Evolutionary conservation across 352 stramenopile species (phyloP).

Genomic region (Phytophthora crassamura): DNA sequence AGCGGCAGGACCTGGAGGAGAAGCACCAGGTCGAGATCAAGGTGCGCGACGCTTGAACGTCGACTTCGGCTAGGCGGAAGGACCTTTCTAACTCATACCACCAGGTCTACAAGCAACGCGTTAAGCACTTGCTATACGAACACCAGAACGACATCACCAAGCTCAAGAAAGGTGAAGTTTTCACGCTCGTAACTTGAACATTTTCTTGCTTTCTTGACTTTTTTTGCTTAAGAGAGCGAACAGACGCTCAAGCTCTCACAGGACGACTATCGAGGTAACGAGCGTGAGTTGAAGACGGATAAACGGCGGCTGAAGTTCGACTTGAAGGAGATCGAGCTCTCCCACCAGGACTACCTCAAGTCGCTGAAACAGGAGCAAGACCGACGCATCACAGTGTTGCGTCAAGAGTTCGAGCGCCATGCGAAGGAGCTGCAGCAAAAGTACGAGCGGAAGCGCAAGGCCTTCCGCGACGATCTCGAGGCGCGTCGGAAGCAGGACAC

Average conservation of each 20-base stretch:
- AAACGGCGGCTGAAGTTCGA: slow-evolving; percentile 89
- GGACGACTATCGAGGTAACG: slow-evolving; percentile 89
- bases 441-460: slow-evolving; percentile 83
- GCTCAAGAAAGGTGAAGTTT: slow-evolving; percentile 77
- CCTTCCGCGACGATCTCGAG: slow-evolving; percentile 87
- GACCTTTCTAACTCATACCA: neutral
- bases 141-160: slow-evolving; percentile 94
- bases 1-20: slow-evolving; percentile 95
- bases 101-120: slow-evolving; percentile 94
- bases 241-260: slow-evolving; percentile 90
- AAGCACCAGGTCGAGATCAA: slow-evolving; percentile 97
- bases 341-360: slow-evolving; percentile 93
- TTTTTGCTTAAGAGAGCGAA: slow-evolving; percentile 66
- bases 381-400: slow-evolving; percentile 89
- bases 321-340: slow-evolving; percentile 93
- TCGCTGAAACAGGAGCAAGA: slow-evolving; percentile 94
- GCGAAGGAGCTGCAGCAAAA: slow-evolving; percentile 92
- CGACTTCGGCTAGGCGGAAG: neutral
- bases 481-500: slow-evolving; percentile 84
- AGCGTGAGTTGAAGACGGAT: slow-evolving; percentile 91
- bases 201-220: neutral
- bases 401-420: slow-evolving; percentile 93
- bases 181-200: neutral
- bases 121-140: slow-evolving; percentile 97
- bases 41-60: slow-evolving; percentile 23